A percentile compares a stretch with the other conserved stretches of the same genome.
Evolutionary conservation across 208 protist species (phyloP).

Genomic region (Crithidia mellificae): DNA sequence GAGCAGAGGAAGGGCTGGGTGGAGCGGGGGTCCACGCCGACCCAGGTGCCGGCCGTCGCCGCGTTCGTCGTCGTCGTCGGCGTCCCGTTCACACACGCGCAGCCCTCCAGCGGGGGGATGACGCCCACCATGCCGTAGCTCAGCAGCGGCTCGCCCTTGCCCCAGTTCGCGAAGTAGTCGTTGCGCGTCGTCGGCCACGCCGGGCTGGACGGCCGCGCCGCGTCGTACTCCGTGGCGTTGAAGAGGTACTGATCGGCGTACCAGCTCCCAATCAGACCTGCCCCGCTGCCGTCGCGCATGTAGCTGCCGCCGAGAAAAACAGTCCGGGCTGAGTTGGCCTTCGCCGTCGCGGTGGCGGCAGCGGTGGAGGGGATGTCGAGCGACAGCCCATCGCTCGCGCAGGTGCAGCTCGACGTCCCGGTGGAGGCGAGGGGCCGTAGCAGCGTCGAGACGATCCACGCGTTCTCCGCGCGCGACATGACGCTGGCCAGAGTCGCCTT

Average conservation of each 20-base stretch:
- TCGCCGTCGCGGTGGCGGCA: not conserved
- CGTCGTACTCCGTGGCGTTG: slow-evolving; percentile 30
- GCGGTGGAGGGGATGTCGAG: too few species aligned
- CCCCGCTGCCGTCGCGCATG: slow-evolving; percentile 38
- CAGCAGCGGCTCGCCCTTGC: slow-evolving; percentile 34
- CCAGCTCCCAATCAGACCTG: slow-evolving; percentile 51
- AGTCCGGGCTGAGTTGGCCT: slow-evolving; percentile 15
- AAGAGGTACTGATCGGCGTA: slow-evolving; percentile 49
- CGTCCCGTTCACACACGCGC: not conserved
- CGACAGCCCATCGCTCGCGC: too few species aligned
- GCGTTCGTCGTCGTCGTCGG: not conserved
- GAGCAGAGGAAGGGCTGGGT: slow-evolving; percentile 66
- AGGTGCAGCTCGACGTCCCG: too few species aligned
- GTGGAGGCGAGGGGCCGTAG: slow-evolving; percentile 9
- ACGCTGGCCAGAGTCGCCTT: slow-evolving; percentile 54
- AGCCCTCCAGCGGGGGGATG: slow-evolving; percentile 14
- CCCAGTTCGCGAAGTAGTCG: slow-evolving; percentile 54
- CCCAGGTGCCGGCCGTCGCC: slow-evolving; percentile 37
- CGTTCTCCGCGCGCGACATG: slow-evolving; percentile 40
- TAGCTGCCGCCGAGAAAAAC: slow-evolving; percentile 60
- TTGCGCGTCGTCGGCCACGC: slow-evolving; percentile 63
- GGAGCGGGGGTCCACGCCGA: slow-evolving; percentile 44
- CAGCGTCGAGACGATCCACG: slow-evolving; percentile 41
- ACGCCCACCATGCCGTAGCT: slow-evolving; percentile 54
- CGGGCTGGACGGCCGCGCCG: slow-evolving; percentile 47